A percentile compares a stretch with the other conserved stretches of the same genome.
These are phyloP conservation scores for Penicillium sp. DNA, from an alignment of 2,329 filamentous ascomycete genomes.

Conservation along the genomic window DNA sequence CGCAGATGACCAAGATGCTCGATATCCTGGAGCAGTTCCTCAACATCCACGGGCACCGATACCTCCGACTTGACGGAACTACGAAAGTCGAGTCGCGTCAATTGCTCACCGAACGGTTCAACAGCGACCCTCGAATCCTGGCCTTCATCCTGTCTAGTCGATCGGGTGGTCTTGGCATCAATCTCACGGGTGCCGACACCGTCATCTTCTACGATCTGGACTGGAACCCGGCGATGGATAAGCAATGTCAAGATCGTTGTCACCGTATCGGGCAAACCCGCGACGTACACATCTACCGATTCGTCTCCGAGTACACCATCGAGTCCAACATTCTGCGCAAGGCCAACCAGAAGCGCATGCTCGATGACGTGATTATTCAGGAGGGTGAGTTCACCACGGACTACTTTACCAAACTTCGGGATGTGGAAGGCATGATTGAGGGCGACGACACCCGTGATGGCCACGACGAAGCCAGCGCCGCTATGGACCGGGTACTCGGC, in stretches of 20 bases:
- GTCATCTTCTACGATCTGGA: slow-evolving; percentile 99
- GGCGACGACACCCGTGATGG: slow-evolving; percentile 58
- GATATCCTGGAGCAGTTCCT: slow-evolving; percentile 97
- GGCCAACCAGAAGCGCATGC: slow-evolving; percentile 94
- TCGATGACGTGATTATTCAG: slow-evolving; percentile 97
- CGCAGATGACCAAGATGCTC: slow-evolving; percentile 98
- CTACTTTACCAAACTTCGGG: slow-evolving; percentile 75
- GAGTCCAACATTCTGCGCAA: slow-evolving; percentile 98
- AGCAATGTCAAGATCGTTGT: slow-evolving; percentile 95
- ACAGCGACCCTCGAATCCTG: slow-evolving; percentile 86
- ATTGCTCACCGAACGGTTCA: slow-evolving; percentile 94
- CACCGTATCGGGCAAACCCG: slow-evolving; percentile 97
- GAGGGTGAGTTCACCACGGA: slow-evolving; percentile 98
- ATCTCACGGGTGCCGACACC: slow-evolving; percentile 92
- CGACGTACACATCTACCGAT: slow-evolving; percentile 96
- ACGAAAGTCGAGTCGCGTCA: slow-evolving; percentile 96
- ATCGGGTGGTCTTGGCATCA: slow-evolving; percentile 93
- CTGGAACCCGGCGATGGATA: slow-evolving; percentile 99
- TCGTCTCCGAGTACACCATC: slow-evolving; percentile 91
- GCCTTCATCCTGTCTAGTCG: slow-evolving; percentile 95
- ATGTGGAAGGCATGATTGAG: slow-evolving; percentile 68
- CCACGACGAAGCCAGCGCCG: slow-evolving; percentile 73
- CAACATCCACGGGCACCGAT: slow-evolving; percentile 96
- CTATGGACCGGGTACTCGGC: slow-evolving; percentile 83
- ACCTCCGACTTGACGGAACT: slow-evolving; percentile 91